Evolutionary conservation across 2,329 filamentous ascomycete species (phyloP), one percentile per base, ranked within the genome.

Genomic region (Cladosporium phlei): DNA sequence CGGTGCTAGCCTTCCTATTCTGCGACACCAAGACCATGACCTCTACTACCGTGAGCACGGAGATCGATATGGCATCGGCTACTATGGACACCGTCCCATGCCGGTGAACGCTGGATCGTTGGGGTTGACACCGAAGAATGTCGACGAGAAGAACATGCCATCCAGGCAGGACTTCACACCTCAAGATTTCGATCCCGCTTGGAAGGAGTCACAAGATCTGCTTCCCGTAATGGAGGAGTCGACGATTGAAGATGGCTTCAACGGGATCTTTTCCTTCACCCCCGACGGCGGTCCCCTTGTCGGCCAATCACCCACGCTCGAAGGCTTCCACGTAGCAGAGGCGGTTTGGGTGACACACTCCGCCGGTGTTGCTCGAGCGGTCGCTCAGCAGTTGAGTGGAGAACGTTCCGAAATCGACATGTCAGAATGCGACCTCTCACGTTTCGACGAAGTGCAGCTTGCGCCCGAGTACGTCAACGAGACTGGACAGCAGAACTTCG

Each of bases 331-430:
- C 53, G 77, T 83, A 1, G 80, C 80, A 0, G 80, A 83, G 55
- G 80, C 80, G 4, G 78, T 83, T 0, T 83, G 80, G 80, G 80
- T 83, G 1, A 83, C 80, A 14, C 80, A 83, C 52, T 82, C 79
- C 0, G 79, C 78, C 0, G 80, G 80, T 19, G 75, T 83, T 2
- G 80, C 80, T 7, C 73, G 77, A 20, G 78, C 80, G 0, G 58
- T 83, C 1, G 80, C 80, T 0, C 72, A 83, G 56, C 57, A 79
- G 0, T 64, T 83, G 20, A 82, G 79, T 0, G 70, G 68, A 1
- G 80, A 79, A 2, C 68, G 67, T 19, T 79, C 79, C 0, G 61
- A 69, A 4, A 69, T 81, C 25, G 79, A 83, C 42, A 64, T 83
- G 3, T 66, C 74, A 2, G 80, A 80, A 30, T 80, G 78, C 53